A percentile compares a stretch with the other conserved stretches of the same genome.
These are phyloP conservation scores for Isabelozyma pseudorhagii DNA, from an alignment of 805 yeast genomes.

Conservation along the genomic window DNA sequence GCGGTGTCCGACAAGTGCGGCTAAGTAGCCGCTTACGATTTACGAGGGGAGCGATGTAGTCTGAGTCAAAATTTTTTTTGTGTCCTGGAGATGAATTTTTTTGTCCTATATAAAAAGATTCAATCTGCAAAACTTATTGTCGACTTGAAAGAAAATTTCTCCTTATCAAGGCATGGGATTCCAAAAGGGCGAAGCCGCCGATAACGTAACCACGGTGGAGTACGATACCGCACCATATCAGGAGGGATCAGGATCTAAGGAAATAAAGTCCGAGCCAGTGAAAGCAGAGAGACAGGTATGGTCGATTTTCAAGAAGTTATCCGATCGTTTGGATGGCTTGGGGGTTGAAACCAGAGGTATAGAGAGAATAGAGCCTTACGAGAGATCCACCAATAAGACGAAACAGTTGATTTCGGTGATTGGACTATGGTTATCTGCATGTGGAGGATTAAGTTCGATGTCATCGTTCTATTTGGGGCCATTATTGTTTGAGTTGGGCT, in stretches of 20 bases:
- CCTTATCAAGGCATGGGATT: neutral
- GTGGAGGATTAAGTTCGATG: slow-evolving; percentile 89
- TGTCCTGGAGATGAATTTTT: neutral
- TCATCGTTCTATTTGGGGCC: slow-evolving; percentile 80
- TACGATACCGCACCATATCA: neutral
- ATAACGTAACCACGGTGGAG: neutral
- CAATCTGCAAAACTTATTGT: too few relatives aligned
- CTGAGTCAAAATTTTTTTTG: neutral
- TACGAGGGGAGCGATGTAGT: neutral
- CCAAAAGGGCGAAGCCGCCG: neutral
- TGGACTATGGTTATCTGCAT: slow-evolving; percentile 82
- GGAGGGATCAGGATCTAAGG: neutral
- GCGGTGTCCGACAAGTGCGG: too few relatives aligned
- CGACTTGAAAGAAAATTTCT: too few relatives aligned
- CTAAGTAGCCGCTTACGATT: neutral
- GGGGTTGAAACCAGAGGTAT: slow-evolving; percentile 80
- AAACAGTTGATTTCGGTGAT: slow-evolving; percentile 43
- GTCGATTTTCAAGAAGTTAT: slow-evolving; percentile 7
- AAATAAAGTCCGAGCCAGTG: neutral
- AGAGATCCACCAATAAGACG: slow-evolving; percentile 43
- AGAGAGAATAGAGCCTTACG: slow-evolving; percentile 67
- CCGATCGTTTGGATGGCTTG: slow-evolving; percentile 40
- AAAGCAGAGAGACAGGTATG: slow-evolving; percentile 1
- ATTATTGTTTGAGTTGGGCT: slow-evolving; percentile 63
- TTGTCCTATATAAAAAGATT: neutral